Base-by-base conservation (phyloP, 1,284 basidiomycete species). In the Somion occarium region DNA sequence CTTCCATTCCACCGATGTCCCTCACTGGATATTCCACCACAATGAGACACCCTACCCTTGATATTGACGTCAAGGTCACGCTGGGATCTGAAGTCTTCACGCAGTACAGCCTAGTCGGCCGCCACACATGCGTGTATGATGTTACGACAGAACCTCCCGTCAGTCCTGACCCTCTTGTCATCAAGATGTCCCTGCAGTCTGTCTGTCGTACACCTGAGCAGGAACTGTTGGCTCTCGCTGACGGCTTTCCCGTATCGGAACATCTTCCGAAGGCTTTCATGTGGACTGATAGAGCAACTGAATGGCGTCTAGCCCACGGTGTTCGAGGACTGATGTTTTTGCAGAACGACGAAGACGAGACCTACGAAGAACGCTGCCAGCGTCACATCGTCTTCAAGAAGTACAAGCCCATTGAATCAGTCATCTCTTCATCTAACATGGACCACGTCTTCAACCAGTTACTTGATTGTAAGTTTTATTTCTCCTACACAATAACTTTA, bases 381-480 rank as follows among this genome's bases (percentile, higher is more conserved):
- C 52, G 49, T 3, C n/a, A 19, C 23, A 49, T 53, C 11, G 49
- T 53, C 13, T 48, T 39, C 34, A 48, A 44, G 3, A 26, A 42
- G 26, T 53, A 56, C 48, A 12, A 30, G 11, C 41, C 52, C 22
- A 27, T 56, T 18, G n/a, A 19, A 15, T 19, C 19, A 12, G 44
- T 48, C 3, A 30, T 56, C 15, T 20, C 38, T 38, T n/a, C 53
- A 4, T n/a, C 15, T 4, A 44, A 25, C n/a, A 51, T 56, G 54
- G 43, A 44, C 3, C 38, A 50, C 18, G 9, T 45, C 11, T 23
- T 45, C 20, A 45, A 13, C 9, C 49, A 53, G 26, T 44, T 56
- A 39, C n/a, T 53, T 12, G 23, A 50, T 34, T 53, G 54, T 56
- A 25, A 43, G 52, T n/a, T n/a, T n/a, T 56, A 22, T 15, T 18